Conservation (phyloP, 2,329 filamentous ascomycete genomes). For the Cytospora paraplurivora region DNA sequence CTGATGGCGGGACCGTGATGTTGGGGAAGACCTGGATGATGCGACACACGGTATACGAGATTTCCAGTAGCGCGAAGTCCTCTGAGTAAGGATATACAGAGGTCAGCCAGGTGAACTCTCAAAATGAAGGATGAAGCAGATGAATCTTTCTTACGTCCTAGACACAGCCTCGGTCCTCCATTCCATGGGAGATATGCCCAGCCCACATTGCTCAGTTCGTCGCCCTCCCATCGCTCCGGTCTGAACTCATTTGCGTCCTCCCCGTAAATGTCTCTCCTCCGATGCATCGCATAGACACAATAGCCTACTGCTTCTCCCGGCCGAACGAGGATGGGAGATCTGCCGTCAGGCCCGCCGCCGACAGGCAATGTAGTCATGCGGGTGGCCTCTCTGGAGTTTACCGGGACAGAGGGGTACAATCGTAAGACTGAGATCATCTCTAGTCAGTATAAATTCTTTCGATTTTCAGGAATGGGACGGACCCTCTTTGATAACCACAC, state of each 20-base stretch:
- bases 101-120: not conserved
- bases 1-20: conserved; percentile 30
- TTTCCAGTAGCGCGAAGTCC: conserved; percentile 37
- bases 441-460: conserved; percentile 25
- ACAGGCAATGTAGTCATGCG: conserved; percentile 39
- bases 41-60: conserved; percentile 30
- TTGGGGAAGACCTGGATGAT: conserved; percentile 28
- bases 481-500: conserved; percentile 30
- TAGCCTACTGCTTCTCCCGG: conserved; percentile 37
- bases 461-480: not conserved
- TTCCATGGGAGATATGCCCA: conserved; percentile 43
- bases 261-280: conserved; percentile 41
- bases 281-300: conserved; percentile 38
- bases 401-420: conserved; percentile 40
- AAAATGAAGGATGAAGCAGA: not conserved
- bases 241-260: conserved; percentile 40
- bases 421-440: conserved; percentile 32
- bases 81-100: conserved; percentile 15
- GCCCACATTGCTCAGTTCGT: conserved; percentile 31
- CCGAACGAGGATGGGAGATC: conserved; percentile 37
- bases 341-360: conserved; percentile 42
- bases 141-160: conserved; percentile 32
- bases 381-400: conserved; percentile 38
- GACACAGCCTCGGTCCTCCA: conserved; percentile 41
- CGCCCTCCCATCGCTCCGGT: conserved; percentile 43